Evolutionary conservation across 345 rosid genomes (phyloP).

Genomic region (Arabidopsis arenosa): DNA sequence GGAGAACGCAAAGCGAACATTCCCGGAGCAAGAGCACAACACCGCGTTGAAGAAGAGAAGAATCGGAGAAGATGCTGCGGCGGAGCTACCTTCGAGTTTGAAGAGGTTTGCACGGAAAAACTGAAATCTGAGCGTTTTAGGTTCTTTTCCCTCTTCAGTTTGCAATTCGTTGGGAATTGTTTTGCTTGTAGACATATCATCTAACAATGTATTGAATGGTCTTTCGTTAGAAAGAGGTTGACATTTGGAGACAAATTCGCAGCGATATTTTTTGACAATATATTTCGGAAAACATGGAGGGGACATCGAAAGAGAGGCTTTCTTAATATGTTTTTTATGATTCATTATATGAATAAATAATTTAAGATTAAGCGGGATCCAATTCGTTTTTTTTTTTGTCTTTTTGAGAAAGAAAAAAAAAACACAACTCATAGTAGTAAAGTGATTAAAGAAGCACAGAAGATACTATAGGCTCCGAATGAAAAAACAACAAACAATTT

Average conservation of each 20-base stretch:
- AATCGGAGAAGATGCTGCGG: conserved; percentile 50
- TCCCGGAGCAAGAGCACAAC: conserved; percentile 60
- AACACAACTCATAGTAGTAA: too few species aligned
- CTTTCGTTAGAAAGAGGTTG: neutral
- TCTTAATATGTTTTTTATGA: too few species aligned
- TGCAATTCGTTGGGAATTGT: conserved; percentile 3
- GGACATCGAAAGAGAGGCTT: too few species aligned
- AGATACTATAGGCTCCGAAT: too few species aligned
- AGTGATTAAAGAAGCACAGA: too few species aligned
- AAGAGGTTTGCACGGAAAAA: conserved; percentile 36
- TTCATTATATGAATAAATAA: too few species aligned
- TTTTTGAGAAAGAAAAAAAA: too few species aligned
- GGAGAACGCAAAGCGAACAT: conserved; percentile 63
- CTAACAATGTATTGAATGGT: neutral
- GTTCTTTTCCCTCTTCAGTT: neutral
- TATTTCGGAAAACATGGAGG: neutral
- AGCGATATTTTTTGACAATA: neutral
- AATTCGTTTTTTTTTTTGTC: too few species aligned
- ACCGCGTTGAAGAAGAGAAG: conserved; percentile 66
- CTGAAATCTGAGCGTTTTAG: conserved; percentile 13
- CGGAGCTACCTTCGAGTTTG: conserved; percentile 52
- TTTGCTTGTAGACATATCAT: neutral
- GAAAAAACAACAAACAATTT: too few species aligned
- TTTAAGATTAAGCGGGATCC: too few species aligned
- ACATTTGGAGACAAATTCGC: neutral